Evolutionary conservation across 352 stramenopile genomes (phyloP).

Genomic region (Globisporangium yorkense): DNA sequence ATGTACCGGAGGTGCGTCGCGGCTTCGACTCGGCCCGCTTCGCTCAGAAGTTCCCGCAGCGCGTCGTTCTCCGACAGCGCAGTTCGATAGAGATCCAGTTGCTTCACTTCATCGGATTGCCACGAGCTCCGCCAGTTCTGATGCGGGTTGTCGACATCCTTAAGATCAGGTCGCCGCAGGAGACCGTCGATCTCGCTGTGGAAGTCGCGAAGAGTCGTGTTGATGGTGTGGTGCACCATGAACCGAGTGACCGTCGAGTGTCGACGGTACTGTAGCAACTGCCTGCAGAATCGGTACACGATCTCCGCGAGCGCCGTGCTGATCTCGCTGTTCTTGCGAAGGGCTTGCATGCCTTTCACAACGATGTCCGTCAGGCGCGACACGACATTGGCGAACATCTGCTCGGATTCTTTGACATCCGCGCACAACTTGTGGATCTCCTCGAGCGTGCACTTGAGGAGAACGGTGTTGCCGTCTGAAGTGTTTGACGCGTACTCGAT

Average conservation of each 20-base stretch:
- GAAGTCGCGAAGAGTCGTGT: background rate
- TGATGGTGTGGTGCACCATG: background rate
- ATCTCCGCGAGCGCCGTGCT: background rate
- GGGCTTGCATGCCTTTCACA: background rate
- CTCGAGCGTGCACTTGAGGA: constrained; percentile 1
- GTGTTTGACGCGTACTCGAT: background rate
- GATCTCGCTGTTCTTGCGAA: background rate
- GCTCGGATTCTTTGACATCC: background rate
- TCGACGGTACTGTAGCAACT: background rate
- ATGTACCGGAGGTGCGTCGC: background rate
- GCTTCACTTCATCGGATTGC: background rate
- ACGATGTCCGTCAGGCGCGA: background rate
- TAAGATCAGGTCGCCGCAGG: background rate
- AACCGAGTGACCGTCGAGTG: constrained; percentile 1
- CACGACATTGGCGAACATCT: background rate
- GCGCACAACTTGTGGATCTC: background rate
- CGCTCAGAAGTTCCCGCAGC: background rate
- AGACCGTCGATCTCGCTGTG: constrained; percentile 7
- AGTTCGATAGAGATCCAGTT: background rate
- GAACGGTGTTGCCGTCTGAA: background rate
- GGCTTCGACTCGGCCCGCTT: background rate
- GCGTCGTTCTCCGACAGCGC: background rate
- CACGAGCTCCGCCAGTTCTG: background rate
- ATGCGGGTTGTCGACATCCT: background rate
- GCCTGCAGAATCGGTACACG: constrained; percentile 3